phyloP scores from a whole-genome alignment of 768 basidiomycete species.

The Pleurotus citrinopileatus region DNA sequence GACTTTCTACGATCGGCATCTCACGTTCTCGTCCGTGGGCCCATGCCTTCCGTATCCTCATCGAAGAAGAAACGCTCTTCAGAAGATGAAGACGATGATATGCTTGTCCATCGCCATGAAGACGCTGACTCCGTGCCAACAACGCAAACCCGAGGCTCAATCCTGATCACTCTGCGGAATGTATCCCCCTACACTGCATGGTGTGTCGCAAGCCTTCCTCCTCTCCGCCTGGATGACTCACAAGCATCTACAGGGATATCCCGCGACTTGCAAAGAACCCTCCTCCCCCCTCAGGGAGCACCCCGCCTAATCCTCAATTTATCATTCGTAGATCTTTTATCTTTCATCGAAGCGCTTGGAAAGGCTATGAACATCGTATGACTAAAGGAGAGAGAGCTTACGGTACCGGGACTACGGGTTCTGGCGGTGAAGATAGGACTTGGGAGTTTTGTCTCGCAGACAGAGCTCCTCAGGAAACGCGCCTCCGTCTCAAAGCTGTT shows the following conservation, averaged over 20 bases:
- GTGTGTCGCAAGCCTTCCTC: constrained; percentile 39
- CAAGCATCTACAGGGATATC: constrained; percentile 59
- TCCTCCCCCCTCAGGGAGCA: constrained; percentile 46
- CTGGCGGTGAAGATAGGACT: constrained; percentile 77
- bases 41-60: constrained; percentile 40
- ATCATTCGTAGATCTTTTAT: constrained; percentile 73
- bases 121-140: constrained; percentile 15
- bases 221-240: no score
- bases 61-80: constrained; percentile 40
- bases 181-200: constrained; percentile 86
- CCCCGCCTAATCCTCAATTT: constrained; percentile 63
- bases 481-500: no score
- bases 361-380: constrained; percentile 91
- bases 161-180: constrained; percentile 86
- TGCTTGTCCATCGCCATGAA: constrained; percentile 13
- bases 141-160: constrained; percentile 52
- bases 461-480: not conserved
- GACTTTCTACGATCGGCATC: constrained; percentile 78
- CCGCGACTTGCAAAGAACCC: constrained; percentile 74
- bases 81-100: constrained; percentile 22
- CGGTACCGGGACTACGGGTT: constrained; percentile 63
- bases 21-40: constrained; percentile 55
- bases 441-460: constrained; percentile 78
- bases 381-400: constrained; percentile 82
- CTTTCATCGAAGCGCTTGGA: constrained; percentile 70